These are phyloP conservation scores for Collariella sp. DNA, from an alignment of 495 filamentous ascomycete genomes.

Conservation along the genomic window DNA sequence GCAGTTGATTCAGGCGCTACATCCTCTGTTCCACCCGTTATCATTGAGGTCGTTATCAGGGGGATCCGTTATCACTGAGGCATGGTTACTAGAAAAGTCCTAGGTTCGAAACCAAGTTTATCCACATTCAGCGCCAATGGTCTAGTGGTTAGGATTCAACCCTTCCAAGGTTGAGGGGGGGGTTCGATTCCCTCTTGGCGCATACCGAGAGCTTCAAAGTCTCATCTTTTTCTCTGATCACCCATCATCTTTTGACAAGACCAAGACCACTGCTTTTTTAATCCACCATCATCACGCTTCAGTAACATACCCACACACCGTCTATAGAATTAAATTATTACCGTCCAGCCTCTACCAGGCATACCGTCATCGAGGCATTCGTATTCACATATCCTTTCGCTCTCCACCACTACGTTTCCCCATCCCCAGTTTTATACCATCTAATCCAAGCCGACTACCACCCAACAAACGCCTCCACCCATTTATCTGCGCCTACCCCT, in stretches of 20 bases:
- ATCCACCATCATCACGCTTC: no score
- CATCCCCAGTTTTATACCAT: no score
- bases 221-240: not conserved
- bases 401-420: no score
- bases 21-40: no score
- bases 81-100: no score
- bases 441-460: not conserved
- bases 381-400: not conserved
- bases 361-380: not conserved
- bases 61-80: no score
- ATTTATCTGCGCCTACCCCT: no score
- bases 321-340: constrained; percentile 6
- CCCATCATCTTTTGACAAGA: no score
- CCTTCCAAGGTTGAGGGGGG: constrained; percentile 20
- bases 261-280: no score
- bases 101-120: constrained; percentile 19
- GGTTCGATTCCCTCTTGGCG: constrained; percentile 20
- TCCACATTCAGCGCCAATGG: constrained; percentile 14
- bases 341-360: not conserved
- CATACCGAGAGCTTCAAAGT: not conserved
- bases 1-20: no score
- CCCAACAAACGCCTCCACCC: not conserved
- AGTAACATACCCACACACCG: no score
- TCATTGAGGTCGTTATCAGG: no score
- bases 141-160: constrained; percentile 20